Evolutionary conservation across 129 eudicot species (phyloP).

Genomic region (Helichrysum umbraculigerum): DNA sequence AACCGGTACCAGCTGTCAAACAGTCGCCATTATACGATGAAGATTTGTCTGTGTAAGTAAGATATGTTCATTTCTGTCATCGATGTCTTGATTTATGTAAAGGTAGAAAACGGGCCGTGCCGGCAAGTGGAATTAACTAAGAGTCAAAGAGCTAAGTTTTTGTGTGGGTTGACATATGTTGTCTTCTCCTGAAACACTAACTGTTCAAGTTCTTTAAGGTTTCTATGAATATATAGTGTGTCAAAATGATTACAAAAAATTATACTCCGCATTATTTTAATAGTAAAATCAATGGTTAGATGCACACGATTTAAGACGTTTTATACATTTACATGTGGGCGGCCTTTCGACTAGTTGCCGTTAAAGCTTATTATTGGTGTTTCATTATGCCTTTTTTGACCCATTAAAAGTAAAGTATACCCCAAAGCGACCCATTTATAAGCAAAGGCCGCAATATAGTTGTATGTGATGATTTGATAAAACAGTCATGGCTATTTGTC

Average conservation of each 20-base stretch:
- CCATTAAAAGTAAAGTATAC: neutral
- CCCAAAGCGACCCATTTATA: neutral
- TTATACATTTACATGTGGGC: neutral
- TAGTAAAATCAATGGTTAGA: neutral
- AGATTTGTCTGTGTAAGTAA: conserved; percentile 93
- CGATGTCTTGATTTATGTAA: neutral
- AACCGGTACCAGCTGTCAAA: conserved; percentile 91
- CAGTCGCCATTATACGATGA: conserved; percentile 93
- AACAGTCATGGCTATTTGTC: conserved; percentile 14
- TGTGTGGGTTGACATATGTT: neutral
- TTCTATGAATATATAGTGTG: neutral
- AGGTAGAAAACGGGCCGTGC: neutral
- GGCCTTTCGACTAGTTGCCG: neutral
- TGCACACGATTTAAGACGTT: neutral
- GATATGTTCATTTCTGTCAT: neutral
- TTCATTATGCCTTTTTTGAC: neutral
- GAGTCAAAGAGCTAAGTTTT: neutral
- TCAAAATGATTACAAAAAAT: neutral
- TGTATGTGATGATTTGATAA: conserved; percentile 1
- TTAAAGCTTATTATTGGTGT: neutral
- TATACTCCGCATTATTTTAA: neutral
- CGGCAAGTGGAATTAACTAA: neutral
- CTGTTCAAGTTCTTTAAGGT: neutral
- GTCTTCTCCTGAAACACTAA: neutral
- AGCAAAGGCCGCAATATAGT: neutral